Conservation (phyloP, 768 basidiomycete genomes). For the Asterophora lycoperdoides region DNA sequence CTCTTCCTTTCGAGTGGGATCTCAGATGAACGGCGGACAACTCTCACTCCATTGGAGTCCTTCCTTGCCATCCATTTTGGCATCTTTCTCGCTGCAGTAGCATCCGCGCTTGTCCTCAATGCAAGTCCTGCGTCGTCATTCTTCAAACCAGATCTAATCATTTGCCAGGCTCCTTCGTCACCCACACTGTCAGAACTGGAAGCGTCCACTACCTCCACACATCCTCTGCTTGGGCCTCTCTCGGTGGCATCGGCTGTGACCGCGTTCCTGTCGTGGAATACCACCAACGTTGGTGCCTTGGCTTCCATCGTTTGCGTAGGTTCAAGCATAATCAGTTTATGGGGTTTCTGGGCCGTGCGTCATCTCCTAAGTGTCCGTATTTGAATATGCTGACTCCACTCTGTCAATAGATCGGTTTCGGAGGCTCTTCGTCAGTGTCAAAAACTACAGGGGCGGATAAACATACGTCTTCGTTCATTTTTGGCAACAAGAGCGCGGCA, state of each 20-base stretch:
- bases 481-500: slow-evolving; percentile 68
- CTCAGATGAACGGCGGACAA: slow-evolving; percentile 29
- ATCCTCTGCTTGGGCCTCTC: slow-evolving; percentile 64
- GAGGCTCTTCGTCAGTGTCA: slow-evolving; percentile 50
- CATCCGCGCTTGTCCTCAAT: slow-evolving; percentile 54
- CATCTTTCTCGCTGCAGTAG: slow-evolving; percentile 52
- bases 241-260: slow-evolving; percentile 49
- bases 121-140: slow-evolving; percentile 31
- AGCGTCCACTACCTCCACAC: slow-evolving; percentile 27
- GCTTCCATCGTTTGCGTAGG: slow-evolving; percentile 47
- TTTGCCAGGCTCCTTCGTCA: slow-evolving; percentile 41
- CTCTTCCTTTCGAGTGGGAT: slow-evolving; percentile 55
- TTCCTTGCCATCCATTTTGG: slow-evolving; percentile 69
- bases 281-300: slow-evolving; percentile 51
- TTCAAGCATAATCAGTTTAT: slow-evolving; percentile 50
- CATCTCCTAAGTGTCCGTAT: slow-evolving; percentile 3
- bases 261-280: slow-evolving; percentile 66
- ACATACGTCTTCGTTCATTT: slow-evolving; percentile 73
- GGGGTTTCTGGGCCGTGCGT: slow-evolving; percentile 72
- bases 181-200: slow-evolving; percentile 30
- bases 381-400: not conserved
- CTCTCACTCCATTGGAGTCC: slow-evolving; percentile 61
- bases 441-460: slow-evolving; percentile 81
- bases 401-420: slow-evolving; percentile 52
- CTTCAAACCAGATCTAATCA: slow-evolving; percentile 1